These are phyloP conservation scores for Pyricularia pennisetigena DNA, from an alignment of 2,329 filamentous ascomycete genomes.

Conservation along the genomic window DNA sequence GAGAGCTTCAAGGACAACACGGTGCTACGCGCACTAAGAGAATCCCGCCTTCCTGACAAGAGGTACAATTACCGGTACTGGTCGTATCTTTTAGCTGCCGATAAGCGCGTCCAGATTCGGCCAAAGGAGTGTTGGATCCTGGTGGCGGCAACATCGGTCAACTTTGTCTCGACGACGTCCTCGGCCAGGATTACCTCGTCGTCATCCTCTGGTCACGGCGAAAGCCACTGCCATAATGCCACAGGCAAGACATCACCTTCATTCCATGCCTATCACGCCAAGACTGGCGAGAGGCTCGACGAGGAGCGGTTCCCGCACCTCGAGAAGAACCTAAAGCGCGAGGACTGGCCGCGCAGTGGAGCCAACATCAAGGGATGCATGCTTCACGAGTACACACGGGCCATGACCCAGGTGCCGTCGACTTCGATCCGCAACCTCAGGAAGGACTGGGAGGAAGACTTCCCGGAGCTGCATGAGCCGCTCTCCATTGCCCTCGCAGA, in stretches of 20 bases:
- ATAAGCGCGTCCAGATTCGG: slow-evolving; percentile 41
- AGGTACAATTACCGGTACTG: slow-evolving; percentile 55
- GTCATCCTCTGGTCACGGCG: neutral
- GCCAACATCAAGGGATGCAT: slow-evolving; percentile 37
- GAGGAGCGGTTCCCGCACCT: slow-evolving; percentile 44
- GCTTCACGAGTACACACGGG: slow-evolving; percentile 48
- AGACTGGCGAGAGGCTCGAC: slow-evolving; percentile 30
- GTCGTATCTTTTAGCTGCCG: slow-evolving; percentile 41
- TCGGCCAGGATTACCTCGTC: slow-evolving; percentile 10
- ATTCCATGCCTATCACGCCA: slow-evolving; percentile 25
- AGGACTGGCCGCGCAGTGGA: slow-evolving; percentile 33
- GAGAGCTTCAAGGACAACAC: slow-evolving; percentile 55
- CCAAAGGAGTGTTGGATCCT: slow-evolving; percentile 52
- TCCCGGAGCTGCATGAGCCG: slow-evolving; percentile 44
- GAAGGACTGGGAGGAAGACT: slow-evolving; percentile 46
- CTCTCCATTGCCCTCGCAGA: slow-evolving; percentile 37
- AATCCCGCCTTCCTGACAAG: slow-evolving; percentile 46
- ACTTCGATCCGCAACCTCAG: slow-evolving; percentile 43
- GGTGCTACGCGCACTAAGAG: slow-evolving; percentile 50
- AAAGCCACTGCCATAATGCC: slow-evolving; percentile 5
- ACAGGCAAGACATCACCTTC: neutral
- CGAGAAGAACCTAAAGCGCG: slow-evolving; percentile 40
- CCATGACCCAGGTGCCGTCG: slow-evolving; percentile 44
- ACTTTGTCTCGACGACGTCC: slow-evolving; percentile 34
- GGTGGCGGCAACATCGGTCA: slow-evolving; percentile 42